A percentile compares a stretch with the other conserved stretches of the same genome.
Evolutionary conservation across 495 filamentous ascomycete genomes (phyloP).

Genomic region (Immersiella caudata): DNA sequence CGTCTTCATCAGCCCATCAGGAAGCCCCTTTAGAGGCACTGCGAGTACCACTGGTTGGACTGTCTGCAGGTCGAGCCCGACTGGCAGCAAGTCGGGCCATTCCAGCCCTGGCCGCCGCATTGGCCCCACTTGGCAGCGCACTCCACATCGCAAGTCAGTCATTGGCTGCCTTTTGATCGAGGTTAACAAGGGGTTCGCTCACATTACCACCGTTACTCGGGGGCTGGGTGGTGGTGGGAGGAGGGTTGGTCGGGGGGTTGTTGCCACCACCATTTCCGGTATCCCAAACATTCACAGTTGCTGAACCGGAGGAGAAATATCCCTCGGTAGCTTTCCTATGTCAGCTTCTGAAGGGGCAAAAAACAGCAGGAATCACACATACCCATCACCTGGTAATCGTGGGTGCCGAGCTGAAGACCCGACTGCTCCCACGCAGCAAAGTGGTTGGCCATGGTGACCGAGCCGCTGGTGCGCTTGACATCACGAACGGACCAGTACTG

Average conservation of each 20-base stretch:
- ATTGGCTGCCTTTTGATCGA: neutral
- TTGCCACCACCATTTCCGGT: conserved; percentile 10
- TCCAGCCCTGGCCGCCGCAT: conserved; percentile 54
- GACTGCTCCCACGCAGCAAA: conserved; percentile 62
- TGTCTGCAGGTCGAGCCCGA: conserved; percentile 46
- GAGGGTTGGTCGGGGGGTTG: neutral
- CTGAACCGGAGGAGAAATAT: conserved; percentile 54
- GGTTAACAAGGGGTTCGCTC: conserved; percentile 17
- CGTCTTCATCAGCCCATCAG: too few relatives aligned
- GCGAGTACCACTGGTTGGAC: conserved; percentile 54
- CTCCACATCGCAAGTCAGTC: conserved; percentile 14
- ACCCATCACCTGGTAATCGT: conserved; percentile 62
- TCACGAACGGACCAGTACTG: conserved; percentile 63
- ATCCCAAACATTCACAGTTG: conserved; percentile 52
- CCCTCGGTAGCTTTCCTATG: conserved; percentile 52
- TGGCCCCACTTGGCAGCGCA: conserved; percentile 46
- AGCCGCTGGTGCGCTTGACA: conserved; percentile 53
- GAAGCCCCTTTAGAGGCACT: conserved; percentile 48
- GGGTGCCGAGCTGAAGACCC: conserved; percentile 55
- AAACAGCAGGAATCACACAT: too few relatives aligned
- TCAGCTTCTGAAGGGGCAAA: too few relatives aligned
- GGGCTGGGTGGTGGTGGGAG: neutral
- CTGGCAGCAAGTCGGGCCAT: conserved; percentile 49
- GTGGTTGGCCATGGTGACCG: conserved; percentile 57
- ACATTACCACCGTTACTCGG: conserved; percentile 8